Percentiles rank a stretch among this genome's conserved stretches.
These are phyloP conservation scores for Erigeron canadensis DNA, from an alignment of 129 eudicot genomes.

Conservation along the genomic window DNA sequence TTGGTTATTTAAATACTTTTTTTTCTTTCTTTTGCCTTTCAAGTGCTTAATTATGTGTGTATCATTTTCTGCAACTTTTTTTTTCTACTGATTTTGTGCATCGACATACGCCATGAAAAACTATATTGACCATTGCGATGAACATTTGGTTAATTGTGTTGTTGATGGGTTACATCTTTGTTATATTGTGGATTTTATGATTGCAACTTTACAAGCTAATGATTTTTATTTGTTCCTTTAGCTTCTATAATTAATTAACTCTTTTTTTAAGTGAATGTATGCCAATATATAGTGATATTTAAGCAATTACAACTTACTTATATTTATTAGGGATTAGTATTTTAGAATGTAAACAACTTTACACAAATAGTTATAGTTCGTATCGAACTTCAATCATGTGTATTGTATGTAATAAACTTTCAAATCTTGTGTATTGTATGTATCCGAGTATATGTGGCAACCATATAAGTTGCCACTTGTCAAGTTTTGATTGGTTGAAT, in stretches of 20 bases:
- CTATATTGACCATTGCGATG: constrained; percentile 3
- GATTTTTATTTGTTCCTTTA: neutral
- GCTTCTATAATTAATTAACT: neutral
- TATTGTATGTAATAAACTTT: no score
- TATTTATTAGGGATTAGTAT: no score
- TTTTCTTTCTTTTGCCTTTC: neutral
- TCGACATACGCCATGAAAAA: neutral
- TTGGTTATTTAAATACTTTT: neutral
- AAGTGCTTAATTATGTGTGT: constrained; percentile 2
- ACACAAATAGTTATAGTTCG: no score
- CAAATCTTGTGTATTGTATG: no score
- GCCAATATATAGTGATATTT: no score
- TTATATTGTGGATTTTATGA: neutral
- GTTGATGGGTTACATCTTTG: neutral
- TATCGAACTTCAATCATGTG: no score
- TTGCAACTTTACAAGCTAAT: neutral
- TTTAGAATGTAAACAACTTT: no score
- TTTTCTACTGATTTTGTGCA: neutral
- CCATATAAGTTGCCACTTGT: no score
- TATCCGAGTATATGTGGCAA: no score
- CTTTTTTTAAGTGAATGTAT: neutral
- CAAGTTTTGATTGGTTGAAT: no score
- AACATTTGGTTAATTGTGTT: neutral
- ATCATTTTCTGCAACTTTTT: constrained; percentile 9
- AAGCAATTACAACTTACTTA: no score